Base-by-base conservation (phyloP, 768 basidiomycete species). In the Suillus hirtellus region DNA sequence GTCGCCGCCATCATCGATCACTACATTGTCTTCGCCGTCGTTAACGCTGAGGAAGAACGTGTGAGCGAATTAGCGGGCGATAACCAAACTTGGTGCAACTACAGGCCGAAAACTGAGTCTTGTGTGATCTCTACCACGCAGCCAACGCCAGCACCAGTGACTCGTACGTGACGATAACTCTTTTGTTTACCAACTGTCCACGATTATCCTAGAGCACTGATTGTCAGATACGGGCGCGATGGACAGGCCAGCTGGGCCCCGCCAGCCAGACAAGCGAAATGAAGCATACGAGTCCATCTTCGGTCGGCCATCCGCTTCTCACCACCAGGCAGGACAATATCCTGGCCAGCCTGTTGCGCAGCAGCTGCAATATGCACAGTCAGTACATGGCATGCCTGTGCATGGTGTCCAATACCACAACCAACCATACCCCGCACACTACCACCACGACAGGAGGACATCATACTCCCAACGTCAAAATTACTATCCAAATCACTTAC, bases 211-310 rank as follows among this genome's bases (percentile, higher is more conserved):
- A 58, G 56, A 58, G 19, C 38, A 42, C 24, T 42, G 27, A 42
- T 58, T 40, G 24, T 42, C 24, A 58, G 38, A 27, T 40, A 58
- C 38, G 40, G 56, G 24, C 17, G 31, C 50, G 63, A 84, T 84
- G 82, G 82, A 84, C 68, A 77, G 80, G 67, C 83, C 82, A 64
- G 73, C 85, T 69, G 90, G 89, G 59, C 89, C 89, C 77, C 75
- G 82, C 60, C 76, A 77, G 31, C 81, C 81, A 52, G 89, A 92
- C 77, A 92, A 92, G 73, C 89, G 92, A 60, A 80, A 85, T 75
- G 85, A 87, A 61, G 92, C 92, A 53, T 95, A 93, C 79, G 90
- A 93, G 75, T 86, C 88, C 71, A 93, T 95, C 78, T 95, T 95
- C 76, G 92, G 92, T 31, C 84, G 92, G 31, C 89, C 91, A 59